A percentile compares a stretch with the other conserved stretches of the same genome.
phyloP scores from a whole-genome alignment of 345 rosid species.

The Corymbia maculata region DNA sequence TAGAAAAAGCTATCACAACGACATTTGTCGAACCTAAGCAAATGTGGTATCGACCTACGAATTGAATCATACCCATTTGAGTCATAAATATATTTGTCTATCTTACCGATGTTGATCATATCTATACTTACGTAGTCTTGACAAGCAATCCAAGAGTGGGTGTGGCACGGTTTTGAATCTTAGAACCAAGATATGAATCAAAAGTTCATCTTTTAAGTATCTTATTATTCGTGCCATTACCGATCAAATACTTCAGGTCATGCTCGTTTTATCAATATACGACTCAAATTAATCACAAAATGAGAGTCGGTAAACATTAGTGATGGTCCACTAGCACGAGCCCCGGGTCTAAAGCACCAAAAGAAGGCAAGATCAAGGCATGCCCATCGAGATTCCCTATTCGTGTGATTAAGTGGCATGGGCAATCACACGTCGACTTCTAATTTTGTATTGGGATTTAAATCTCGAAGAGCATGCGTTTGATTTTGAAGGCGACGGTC shows the following conservation, averaged over 20 bases:
- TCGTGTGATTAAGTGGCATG: background rate
- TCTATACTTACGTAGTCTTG: no score
- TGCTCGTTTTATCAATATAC: background rate
- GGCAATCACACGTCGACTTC: background rate
- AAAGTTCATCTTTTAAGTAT: background rate
- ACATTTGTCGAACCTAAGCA: background rate
- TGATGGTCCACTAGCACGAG: rapidly evolving
- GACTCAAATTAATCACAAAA: background rate
- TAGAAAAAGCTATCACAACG: no score
- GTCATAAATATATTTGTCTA: background rate
- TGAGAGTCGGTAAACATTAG: background rate
- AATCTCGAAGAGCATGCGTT: no score
- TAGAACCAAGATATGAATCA: background rate
- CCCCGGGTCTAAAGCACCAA: background rate
- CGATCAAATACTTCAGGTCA: background rate
- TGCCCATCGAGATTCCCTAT: background rate
- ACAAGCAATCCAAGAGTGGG: background rate
- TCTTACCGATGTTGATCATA: background rate
- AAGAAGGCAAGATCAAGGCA: background rate
- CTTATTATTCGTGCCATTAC: background rate
- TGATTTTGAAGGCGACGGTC: no score
- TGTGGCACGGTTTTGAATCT: background rate
- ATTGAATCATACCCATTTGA: background rate
- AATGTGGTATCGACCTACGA: background rate
- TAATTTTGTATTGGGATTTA: no score